Percentiles rank a stretch among this genome's conserved stretches.
Evolutionary conservation across 768 basidiomycete genomes (phyloP).

Genomic region (Leucocoprinus leucothites): DNA sequence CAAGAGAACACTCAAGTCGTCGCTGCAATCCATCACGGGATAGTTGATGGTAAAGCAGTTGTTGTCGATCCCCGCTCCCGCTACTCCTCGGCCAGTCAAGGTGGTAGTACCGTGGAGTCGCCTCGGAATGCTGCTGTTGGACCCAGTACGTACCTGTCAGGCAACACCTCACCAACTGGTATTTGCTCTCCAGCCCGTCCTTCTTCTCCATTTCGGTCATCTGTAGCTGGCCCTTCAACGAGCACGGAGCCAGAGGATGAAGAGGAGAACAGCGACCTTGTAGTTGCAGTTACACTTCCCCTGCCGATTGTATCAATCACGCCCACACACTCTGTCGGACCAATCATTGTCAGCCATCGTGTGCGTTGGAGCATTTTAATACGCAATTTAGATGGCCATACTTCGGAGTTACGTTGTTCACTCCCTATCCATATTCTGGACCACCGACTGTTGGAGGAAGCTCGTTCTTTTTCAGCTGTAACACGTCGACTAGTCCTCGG

Average conservation of each 20-base stretch:
- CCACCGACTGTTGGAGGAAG: constrained; percentile 67
- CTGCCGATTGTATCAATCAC: constrained; percentile 31
- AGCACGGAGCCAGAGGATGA: neutral
- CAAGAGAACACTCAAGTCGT: constrained; percentile 65
- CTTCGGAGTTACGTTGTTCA: constrained; percentile 92
- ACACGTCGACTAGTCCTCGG: constrained; percentile 71
- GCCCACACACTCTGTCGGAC: constrained; percentile 73
- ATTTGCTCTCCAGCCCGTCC: neutral
- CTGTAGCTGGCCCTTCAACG: neutral
- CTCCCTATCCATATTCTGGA: constrained; percentile 87
- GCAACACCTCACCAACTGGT: constrained; percentile 1
- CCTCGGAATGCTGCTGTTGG: neutral
- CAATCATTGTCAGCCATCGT: constrained; percentile 73
- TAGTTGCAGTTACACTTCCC: constrained; percentile 53
- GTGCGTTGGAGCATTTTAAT: constrained; percentile 80
- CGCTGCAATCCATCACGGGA: constrained; percentile 63
- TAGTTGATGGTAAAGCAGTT: constrained; percentile 56
- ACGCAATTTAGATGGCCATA: constrained; percentile 86
- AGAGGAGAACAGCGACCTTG: constrained; percentile 41
- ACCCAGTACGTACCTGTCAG: neutral
- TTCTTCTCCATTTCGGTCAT: neutral
- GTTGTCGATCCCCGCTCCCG: constrained; percentile 25
- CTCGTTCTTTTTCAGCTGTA: constrained; percentile 63
- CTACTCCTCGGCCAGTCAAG: constrained; percentile 13
- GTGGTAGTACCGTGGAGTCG: neutral